phyloP scores from a whole-genome alignment of 2,329 filamentous ascomycete genomes.

The Aspergillus texensis region DNA sequence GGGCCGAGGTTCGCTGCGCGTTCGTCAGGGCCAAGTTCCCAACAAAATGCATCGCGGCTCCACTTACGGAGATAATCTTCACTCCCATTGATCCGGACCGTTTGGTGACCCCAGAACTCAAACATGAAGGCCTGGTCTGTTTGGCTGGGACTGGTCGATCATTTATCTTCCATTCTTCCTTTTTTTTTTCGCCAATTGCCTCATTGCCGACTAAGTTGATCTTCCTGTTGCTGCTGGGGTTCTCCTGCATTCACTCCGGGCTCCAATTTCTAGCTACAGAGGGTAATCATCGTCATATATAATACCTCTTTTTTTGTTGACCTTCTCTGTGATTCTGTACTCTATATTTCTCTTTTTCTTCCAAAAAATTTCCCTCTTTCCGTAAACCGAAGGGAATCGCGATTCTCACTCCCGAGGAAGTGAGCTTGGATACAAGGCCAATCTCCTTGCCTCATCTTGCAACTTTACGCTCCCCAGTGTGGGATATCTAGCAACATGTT shows the following conservation, averaged over 20 bases:
- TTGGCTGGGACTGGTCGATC: not conserved
- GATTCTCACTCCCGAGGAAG: not conserved
- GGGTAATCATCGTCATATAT: not conserved
- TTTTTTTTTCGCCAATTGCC: not conserved
- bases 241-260: not conserved
- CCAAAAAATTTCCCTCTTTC: not conserved
- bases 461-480: not conserved
- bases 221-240: not conserved
- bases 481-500: slow-evolving; percentile 27
- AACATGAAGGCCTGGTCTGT: not conserved
- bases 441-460: not conserved
- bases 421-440: not conserved
- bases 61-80: slow-evolving; percentile 10
- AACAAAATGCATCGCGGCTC: slow-evolving; percentile 18
- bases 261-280: not conserved
- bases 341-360: not conserved
- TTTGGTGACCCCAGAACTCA: slow-evolving; percentile 3
- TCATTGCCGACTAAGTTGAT: not conserved
- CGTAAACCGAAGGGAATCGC: not conserved
- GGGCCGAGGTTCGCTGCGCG: slow-evolving; percentile 11
- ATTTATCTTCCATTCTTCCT: slow-evolving; percentile 2
- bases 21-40: slow-evolving; percentile 11
- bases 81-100: slow-evolving; percentile 5
- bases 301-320: not conserved
- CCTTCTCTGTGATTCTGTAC: no score